These are phyloP conservation scores for Globisporangium parvum DNA, from an alignment of 352 stramenopile species.

Conservation along the genomic window DNA sequence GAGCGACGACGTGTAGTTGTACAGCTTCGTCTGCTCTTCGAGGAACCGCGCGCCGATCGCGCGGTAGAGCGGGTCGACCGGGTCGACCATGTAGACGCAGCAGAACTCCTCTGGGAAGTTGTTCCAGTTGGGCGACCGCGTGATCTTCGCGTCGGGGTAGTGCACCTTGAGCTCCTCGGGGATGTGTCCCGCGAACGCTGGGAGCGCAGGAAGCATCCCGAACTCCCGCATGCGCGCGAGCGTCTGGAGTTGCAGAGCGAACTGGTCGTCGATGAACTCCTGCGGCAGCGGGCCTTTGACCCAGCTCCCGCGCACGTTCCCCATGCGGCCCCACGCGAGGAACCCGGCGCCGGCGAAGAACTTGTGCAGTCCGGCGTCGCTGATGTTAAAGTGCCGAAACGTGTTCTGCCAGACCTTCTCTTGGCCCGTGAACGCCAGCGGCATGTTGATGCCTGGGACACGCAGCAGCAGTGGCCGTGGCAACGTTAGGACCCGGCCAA, in stretches of 20 bases:
- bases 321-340: conserved; percentile 86
- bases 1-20: conserved; percentile 68
- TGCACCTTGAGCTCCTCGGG: conserved; percentile 71
- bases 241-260: conserved; percentile 71
- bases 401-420: conserved; percentile 87
- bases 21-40: conserved; percentile 49
- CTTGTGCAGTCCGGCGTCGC: conserved; percentile 65
- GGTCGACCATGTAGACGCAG: conserved; percentile 80
- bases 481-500: neutral
- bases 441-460: conserved; percentile 83
- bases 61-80: conserved; percentile 75
- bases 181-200: conserved; percentile 86
- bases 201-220: conserved; percentile 88
- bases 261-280: conserved; percentile 82
- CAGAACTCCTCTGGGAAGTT: conserved; percentile 77
- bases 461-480: neutral
- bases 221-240: conserved; percentile 81
- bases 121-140: conserved; percentile 73
- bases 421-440: conserved; percentile 86
- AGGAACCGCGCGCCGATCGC: conserved; percentile 80
- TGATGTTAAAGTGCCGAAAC: conserved; percentile 82
- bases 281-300: conserved; percentile 78
- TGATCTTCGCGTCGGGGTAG: conserved; percentile 75
- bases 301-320: conserved; percentile 84
- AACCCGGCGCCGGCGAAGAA: conserved; percentile 89